Evolutionary conservation across 2,329 filamentous ascomycete genomes (phyloP), one percentile per base, ranked within the genome.

Genomic region (Neofusicoccum laricinum): DNA sequence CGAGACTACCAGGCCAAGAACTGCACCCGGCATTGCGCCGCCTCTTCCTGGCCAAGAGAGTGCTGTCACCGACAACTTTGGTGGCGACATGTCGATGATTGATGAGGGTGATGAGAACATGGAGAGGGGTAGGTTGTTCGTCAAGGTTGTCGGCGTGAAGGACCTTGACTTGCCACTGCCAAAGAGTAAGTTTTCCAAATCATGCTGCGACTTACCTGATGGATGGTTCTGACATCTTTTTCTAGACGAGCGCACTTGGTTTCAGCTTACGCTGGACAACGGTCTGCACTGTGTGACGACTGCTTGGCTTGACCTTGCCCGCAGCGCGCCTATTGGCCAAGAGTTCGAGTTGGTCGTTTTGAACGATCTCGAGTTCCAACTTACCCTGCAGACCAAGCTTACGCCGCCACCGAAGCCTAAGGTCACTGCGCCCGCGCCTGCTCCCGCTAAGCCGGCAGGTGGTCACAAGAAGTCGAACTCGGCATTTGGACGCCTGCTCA

Each of bases 61-160:
- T 76, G 93, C 92, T 70, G 88, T 89, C 3, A 81, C 86, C 6
- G 81, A 85, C 15, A 77, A 79, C 6, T 74, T 92, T 3, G 57
- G 48, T 15, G 64, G 57, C 14, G 86, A 86, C 61, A 84, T 88
- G 5, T 84, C 92, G 17, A 81, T 85, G 3, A 79, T 90, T 64
- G 77, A 78, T 40, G 81, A 84, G 4, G 85, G 86, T 10, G 90
- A 92, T 63, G 93, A 97, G 65, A 92, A 88, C 61, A 89, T 89
- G 65, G 95, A 99, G 78, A 85, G 95, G 70, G 95, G 95, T 10
- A 85, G 95, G 66, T 84, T 99, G 1, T 99, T 99, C 71, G 93
- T 99, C 69, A 99, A 99, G 81, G 95, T 99, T n/a, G 90, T 98
- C 76, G 93, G 94, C 49, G 93, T 98, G 68, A 98, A 98, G 77